Percentiles rank a stretch among this genome's conserved stretches.
phyloP scores from a whole-genome alignment of 495 filamentous ascomycete genomes.

The Penicillium pancosmium region DNA sequence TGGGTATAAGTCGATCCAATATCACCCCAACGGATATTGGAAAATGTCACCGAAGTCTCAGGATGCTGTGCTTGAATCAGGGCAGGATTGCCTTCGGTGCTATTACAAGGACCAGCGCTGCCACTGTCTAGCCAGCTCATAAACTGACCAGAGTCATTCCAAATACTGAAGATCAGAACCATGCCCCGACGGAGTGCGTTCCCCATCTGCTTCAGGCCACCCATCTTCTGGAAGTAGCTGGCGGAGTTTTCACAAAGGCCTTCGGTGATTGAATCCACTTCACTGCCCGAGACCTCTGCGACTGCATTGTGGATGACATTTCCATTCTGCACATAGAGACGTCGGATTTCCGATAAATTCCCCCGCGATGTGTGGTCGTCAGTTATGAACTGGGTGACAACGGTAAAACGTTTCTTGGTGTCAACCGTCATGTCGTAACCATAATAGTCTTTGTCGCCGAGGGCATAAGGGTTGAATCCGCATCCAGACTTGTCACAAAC shows the following conservation, averaged over 20 bases:
- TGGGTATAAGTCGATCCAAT: conserved; percentile 34
- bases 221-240: conserved; percentile 22
- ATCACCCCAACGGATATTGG: conserved; percentile 41
- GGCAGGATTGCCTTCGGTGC: conserved; percentile 35
- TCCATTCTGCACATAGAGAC: conserved; percentile 64
- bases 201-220: conserved; percentile 34
- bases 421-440: conserved; percentile 56
- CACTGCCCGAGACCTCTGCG: conserved; percentile 15
- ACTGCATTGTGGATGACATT: conserved; percentile 49
- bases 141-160: conserved; percentile 59
- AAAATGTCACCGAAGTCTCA: conserved; percentile 35
- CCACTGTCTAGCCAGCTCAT: conserved; percentile 68
- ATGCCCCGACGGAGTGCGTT: conserved; percentile 57
- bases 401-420: conserved; percentile 61
- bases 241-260: conserved; percentile 22
- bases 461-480: conserved; percentile 63
- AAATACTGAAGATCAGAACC: conserved; percentile 67
- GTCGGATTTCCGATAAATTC: conserved; percentile 56
- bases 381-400: conserved; percentile 69
- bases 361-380: conserved; percentile 47
- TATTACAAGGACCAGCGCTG: conserved; percentile 60
- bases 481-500: conserved; percentile 70
- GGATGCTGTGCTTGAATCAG: conserved; percentile 33
- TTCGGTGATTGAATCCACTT: conserved; percentile 31
- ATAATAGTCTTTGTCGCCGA: conserved; percentile 60